Evolutionary conservation across 345 rosid species (phyloP).

Genomic region (Durio zibethinus): DNA sequence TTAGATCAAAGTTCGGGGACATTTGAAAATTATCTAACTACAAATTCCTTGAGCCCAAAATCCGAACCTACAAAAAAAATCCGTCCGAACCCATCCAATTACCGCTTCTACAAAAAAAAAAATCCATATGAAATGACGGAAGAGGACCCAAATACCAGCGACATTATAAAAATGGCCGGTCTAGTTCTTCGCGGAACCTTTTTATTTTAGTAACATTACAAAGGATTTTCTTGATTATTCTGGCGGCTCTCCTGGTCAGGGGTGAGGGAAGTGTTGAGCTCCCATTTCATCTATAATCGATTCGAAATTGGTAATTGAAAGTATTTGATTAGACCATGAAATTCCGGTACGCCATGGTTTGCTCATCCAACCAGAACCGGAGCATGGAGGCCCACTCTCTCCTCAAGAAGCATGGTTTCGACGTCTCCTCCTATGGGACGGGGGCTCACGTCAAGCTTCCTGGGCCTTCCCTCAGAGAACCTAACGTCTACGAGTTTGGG

Average conservation of each 20-base stretch:
- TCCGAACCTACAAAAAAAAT: too few relatives aligned
- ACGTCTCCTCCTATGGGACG: conserved; percentile 92
- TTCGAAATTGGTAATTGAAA: not conserved
- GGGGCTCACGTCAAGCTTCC: conserved; percentile 91
- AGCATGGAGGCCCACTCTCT: conserved; percentile 92
- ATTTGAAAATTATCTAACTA: too few relatives aligned
- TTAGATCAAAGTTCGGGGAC: too few relatives aligned
- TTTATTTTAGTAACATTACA: too few relatives aligned
- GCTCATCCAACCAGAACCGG: conserved; percentile 83
- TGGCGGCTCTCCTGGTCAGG: not conserved
- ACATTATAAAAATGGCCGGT: not conserved
- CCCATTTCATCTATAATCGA: too few relatives aligned
- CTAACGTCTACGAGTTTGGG: conserved; percentile 91
- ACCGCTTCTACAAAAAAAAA: too few relatives aligned
- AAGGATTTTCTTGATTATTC: too few relatives aligned
- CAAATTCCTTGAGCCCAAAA: too few relatives aligned
- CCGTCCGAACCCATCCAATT: too few relatives aligned
- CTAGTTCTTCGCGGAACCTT: too few relatives aligned
- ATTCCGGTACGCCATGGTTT: conserved; percentile 84
- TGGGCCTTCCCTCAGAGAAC: conserved; percentile 82
- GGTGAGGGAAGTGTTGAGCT: too few relatives aligned
- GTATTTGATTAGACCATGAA: conserved; percentile 36
- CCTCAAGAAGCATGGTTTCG: conserved; percentile 83
- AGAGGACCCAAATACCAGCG: not conserved
- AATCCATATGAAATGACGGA: too few relatives aligned